Evolutionary conservation across 2,329 filamentous ascomycete genomes (phyloP).

Genomic region (Aspergillus novoparasiticus): DNA sequence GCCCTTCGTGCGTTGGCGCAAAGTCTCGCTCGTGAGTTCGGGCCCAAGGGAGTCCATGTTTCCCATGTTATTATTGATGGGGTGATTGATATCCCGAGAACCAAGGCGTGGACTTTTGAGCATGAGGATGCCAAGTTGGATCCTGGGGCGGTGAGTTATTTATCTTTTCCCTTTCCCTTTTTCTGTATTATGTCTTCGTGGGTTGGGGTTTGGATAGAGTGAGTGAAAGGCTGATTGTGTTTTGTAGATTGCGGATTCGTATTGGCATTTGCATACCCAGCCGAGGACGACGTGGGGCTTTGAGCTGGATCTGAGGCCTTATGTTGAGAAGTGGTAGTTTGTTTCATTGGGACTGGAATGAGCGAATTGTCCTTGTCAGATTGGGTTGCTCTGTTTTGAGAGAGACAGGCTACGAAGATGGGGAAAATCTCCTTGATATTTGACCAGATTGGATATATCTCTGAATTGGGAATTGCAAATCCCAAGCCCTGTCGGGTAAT

Average conservation of each 20-base stretch:
- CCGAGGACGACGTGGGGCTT: conserved; percentile 77
- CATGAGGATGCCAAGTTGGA: conserved; percentile 69
- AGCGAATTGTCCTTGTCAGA: too few species aligned
- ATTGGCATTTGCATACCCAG: conserved; percentile 83
- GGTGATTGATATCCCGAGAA: conserved; percentile 77
- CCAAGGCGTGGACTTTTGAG: conserved; percentile 61
- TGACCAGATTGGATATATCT: too few species aligned
- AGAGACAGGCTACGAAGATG: not conserved
- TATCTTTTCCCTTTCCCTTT: not conserved
- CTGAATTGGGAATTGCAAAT: too few species aligned
- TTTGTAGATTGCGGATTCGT: conserved; percentile 76
- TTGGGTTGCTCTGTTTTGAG: not conserved
- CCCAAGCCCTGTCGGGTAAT: not conserved
- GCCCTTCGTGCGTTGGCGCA: conserved; percentile 74
- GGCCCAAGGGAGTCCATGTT: conserved; percentile 80
- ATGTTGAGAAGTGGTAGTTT: conserved; percentile 78
- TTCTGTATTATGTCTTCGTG: not conserved
- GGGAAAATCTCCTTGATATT: too few species aligned
- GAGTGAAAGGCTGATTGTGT: conserved; percentile 6
- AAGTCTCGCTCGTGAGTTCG: conserved; percentile 79
- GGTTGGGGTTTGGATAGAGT: conserved; percentile 2
- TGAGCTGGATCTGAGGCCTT: conserved; percentile 78
- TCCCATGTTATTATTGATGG: conserved; percentile 82
- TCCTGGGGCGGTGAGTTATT: conserved; percentile 72
- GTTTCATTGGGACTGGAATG: too few species aligned